These are phyloP conservation scores for Murraya paniculata DNA, from an alignment of 345 rosid genomes.

Conservation along the genomic window DNA sequence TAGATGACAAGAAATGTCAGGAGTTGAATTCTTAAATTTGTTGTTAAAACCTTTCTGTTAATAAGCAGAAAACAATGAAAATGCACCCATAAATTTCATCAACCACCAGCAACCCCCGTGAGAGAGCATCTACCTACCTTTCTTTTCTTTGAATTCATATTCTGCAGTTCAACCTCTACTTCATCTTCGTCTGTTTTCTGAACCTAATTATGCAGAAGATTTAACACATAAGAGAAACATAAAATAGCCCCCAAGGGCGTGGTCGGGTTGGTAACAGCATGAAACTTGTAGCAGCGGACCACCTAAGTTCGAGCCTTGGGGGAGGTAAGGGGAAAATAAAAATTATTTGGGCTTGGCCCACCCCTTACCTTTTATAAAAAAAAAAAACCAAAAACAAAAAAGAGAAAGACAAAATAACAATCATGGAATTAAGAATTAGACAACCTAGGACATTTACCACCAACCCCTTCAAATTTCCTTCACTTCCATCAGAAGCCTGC, in stretches of 20 bases:
- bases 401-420: background rate
- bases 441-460: background rate
- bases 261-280: too few relatives aligned
- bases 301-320: too few relatives aligned
- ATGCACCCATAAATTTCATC: background rate
- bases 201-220: conserved; percentile 7
- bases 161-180: conserved; percentile 27
- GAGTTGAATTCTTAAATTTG: background rate
- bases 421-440: background rate
- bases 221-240: background rate
- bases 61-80: background rate
- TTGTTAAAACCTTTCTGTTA: background rate
- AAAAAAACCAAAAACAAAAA: too few relatives aligned
- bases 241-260: too few relatives aligned
- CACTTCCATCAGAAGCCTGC: background rate
- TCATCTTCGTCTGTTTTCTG: conserved; percentile 30
- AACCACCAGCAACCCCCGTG: too few relatives aligned
- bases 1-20: background rate
- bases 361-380: too few relatives aligned
- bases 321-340: too few relatives aligned
- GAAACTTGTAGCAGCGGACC: too few relatives aligned
- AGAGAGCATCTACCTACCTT: conserved; percentile 38
- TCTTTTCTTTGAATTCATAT: conserved; percentile 36
- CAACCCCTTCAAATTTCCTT: background rate
- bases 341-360: too few relatives aligned